Conservation (phyloP, 495 filamentous ascomycete genomes). For the Mytilinidion resinicola region DNA sequence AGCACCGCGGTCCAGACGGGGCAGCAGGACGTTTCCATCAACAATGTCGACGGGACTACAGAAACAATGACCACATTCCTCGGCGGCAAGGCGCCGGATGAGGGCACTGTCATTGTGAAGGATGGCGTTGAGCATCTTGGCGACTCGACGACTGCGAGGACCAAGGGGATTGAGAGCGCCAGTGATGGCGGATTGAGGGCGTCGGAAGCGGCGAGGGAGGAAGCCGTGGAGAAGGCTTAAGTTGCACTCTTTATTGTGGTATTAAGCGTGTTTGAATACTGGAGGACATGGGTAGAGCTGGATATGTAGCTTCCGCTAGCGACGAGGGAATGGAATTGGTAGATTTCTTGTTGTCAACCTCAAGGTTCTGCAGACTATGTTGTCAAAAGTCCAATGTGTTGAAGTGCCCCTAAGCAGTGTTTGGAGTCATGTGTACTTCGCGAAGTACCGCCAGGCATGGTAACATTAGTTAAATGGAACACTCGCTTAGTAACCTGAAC, state of each 20-base stretch:
- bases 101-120: slow-evolving; percentile 13
- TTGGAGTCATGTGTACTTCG: too few species aligned
- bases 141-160: not conserved
- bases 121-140: slow-evolving; percentile 8
- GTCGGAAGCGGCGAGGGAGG: not conserved
- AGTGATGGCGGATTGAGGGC: slow-evolving; percentile 1
- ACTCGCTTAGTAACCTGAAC: too few species aligned
- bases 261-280: too few species aligned
- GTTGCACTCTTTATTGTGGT: not conserved
- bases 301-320: too few species aligned
- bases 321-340: too few species aligned
- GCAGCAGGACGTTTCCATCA: slow-evolving; percentile 12
- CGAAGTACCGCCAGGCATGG: too few species aligned
- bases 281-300: too few species aligned
- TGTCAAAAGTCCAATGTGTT: too few species aligned
- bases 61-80: slow-evolving; percentile 22
- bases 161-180: not conserved
- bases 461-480: too few species aligned
- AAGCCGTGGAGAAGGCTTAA: not conserved
- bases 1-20: slow-evolving; percentile 26
- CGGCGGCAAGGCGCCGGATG: slow-evolving; percentile 20
- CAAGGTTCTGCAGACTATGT: too few species aligned
- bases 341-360: too few species aligned
- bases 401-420: too few species aligned
- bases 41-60: slow-evolving; percentile 6